These are phyloP conservation scores for Pestalotiopsis sp. DNA, from an alignment of 2,329 filamentous ascomycete species.

Conservation along the genomic window DNA sequence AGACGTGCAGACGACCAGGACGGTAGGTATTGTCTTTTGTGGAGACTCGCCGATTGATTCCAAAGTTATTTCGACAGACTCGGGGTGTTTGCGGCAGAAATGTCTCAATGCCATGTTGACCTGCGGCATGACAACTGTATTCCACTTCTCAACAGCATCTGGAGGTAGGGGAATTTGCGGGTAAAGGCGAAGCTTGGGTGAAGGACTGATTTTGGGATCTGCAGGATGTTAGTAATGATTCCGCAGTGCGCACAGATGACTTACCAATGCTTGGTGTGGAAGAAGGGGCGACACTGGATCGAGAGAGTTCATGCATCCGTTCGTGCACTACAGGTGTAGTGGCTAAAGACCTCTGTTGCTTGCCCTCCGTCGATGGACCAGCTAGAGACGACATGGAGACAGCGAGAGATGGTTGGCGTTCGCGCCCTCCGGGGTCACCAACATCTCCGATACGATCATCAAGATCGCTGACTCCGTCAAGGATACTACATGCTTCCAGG, in stretches of 20 bases:
- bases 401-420: conserved; percentile 15
- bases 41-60: conserved; percentile 73
- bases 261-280: neutral
- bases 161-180: conserved; percentile 61
- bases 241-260: neutral
- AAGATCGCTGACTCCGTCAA: conserved; percentile 61
- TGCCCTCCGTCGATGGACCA: conserved; percentile 11
- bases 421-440: conserved; percentile 13
- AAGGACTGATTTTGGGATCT: neutral
- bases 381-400: conserved; percentile 16
- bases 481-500: conserved; percentile 63
- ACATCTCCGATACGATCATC: conserved; percentile 54
- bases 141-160: conserved; percentile 72
- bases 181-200: conserved; percentile 57
- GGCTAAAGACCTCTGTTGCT: conserved; percentile 1
- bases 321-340: conserved; percentile 12
- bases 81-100: conserved; percentile 73
- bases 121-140: conserved; percentile 70
- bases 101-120: conserved; percentile 71
- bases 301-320: conserved; percentile 3
- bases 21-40: conserved; percentile 69
- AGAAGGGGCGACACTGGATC: neutral
- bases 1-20: conserved; percentile 77
- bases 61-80: conserved; percentile 78
- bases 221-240: neutral